A percentile compares a stretch with the other conserved stretches of the same genome.
These are phyloP conservation scores for Mortierella sp. DNA, from an alignment of 371 early-diverging fungal genomes.

Conservation along the genomic window DNA sequence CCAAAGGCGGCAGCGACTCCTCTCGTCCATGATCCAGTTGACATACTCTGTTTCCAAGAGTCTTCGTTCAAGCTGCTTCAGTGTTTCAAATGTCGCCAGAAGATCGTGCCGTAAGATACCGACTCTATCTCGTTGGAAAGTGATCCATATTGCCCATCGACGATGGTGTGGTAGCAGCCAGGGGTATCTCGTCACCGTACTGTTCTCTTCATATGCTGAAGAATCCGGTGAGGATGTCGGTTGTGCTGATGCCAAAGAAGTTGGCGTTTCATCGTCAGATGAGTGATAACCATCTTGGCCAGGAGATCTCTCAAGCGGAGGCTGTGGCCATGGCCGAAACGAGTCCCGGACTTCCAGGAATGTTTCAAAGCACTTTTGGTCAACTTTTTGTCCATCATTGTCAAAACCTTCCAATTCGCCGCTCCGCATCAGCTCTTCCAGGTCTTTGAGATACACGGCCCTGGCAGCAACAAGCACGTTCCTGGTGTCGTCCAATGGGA, in stretches of 20 bases:
- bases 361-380: conserved; percentile 30
- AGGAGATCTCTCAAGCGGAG: conserved; percentile 32
- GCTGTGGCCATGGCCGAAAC: conserved; percentile 32
- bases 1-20: conserved; percentile 59
- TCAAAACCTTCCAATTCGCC: conserved; percentile 28
- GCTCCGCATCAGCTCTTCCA: conserved; percentile 58
- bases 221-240: conserved; percentile 6
- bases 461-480: conserved; percentile 52
- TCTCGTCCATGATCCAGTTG: conserved; percentile 70
- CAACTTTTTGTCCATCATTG: conserved; percentile 26
- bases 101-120: conserved; percentile 68
- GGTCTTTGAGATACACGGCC: conserved; percentile 63
- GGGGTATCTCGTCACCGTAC: conserved; percentile 15
- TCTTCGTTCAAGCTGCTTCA: conserved; percentile 66
- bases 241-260: conserved; percentile 13
- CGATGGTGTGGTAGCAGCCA: conserved; percentile 56
- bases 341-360: conserved; percentile 42
- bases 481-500: conserved; percentile 21
- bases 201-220: background rate
- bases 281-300: conserved; percentile 3
- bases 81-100: conserved; percentile 63
- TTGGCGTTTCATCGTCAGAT: conserved; percentile 1
- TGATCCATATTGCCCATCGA: conserved; percentile 60
- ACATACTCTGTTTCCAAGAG: conserved; percentile 66
- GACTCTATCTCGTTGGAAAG: conserved; percentile 65